Evolutionary conservation across 192 early-diverging fungal species (phyloP), one percentile per base, ranked within the genome.

Genomic region (Allomyces arbusculus): DNA sequence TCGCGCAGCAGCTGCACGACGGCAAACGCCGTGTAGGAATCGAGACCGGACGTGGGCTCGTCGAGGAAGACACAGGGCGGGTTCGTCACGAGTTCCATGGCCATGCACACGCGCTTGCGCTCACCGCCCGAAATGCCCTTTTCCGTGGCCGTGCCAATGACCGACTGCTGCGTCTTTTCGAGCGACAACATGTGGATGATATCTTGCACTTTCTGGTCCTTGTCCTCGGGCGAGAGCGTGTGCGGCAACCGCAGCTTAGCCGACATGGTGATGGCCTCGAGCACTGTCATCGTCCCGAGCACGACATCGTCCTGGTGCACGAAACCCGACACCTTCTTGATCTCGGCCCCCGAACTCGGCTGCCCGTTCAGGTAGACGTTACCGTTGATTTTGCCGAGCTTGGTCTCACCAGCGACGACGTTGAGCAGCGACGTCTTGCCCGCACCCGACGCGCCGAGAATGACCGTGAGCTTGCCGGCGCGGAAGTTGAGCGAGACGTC

Each of bases 121-220:
- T 88, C 86, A 28, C 88, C 88, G 3, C 88, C 88, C 23, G 81
- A 84, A 10, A 90, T 72, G 22, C 86, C 88, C 71, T 87, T 86
- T 66, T 74, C 75, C n/a, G 72, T 67, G 1, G 77, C 64, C 45
- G 80, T 78, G 33, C 86, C 87, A 63, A 87, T 80, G 65, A 80
- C 76, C 22, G 90, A 89, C 67, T 85, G 71, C 63, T 78, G 78
- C 62, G 82, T 82, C 63, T 89, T 86, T 14, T 77, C 75, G 43
- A 89, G 69, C 61, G 79, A 77, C 44, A 89, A 73, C 58, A 81
- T 73, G 62, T 76, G 65, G 63, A 89, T 81, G 44, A 84, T 79
- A 7, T 75, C 73, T 40, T 86, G 64, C 11, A 81, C 78, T 3
- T 79, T 70, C 1, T 76, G 68, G 43, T 72, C n/a, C 63, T 78